A percentile compares a stretch with the other conserved stretches of the same genome.
Conservation (phyloP, 2,329 filamentous ascomycete species). For the Epichloe hybrida region DNA sequence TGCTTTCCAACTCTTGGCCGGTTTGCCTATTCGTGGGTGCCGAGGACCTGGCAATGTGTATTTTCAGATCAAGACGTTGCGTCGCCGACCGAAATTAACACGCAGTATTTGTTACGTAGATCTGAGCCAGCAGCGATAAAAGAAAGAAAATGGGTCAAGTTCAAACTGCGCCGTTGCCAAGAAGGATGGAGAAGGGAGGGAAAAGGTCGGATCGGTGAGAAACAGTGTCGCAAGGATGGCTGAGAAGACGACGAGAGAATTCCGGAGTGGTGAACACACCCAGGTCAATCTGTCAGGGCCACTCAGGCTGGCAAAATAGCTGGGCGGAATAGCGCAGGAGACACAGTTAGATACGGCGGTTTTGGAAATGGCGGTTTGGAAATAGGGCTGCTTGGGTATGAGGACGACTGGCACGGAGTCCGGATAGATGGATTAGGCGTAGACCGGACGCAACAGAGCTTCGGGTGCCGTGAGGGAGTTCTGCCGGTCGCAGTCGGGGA, state of each 20-base stretch:
- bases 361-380: not conserved
- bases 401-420: not conserved
- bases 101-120: slow-evolving; percentile 10
- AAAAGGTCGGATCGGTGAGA: slow-evolving; percentile 7
- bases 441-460: not conserved
- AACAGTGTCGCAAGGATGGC: not conserved
- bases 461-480: not conserved
- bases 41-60: too few relatives aligned
- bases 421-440: not conserved
- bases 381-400: not conserved
- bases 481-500: not conserved
- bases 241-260: not conserved
- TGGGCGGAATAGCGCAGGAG: too few relatives aligned
- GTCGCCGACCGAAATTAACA: too few relatives aligned
- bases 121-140: slow-evolving; percentile 45
- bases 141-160: slow-evolving; percentile 7
- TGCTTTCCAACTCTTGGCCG: not conserved
- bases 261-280: not conserved
- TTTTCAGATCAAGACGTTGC: too few relatives aligned
- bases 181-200: slow-evolving; percentile 12
- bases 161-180: not conserved
- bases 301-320: too few relatives aligned
- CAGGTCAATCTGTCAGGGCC: not conserved
- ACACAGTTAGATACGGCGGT: not conserved
- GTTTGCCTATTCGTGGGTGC: too few relatives aligned